phyloP scores from a whole-genome alignment of 2,329 filamentous ascomycete species.

The Xylariaceae sp. region DNA sequence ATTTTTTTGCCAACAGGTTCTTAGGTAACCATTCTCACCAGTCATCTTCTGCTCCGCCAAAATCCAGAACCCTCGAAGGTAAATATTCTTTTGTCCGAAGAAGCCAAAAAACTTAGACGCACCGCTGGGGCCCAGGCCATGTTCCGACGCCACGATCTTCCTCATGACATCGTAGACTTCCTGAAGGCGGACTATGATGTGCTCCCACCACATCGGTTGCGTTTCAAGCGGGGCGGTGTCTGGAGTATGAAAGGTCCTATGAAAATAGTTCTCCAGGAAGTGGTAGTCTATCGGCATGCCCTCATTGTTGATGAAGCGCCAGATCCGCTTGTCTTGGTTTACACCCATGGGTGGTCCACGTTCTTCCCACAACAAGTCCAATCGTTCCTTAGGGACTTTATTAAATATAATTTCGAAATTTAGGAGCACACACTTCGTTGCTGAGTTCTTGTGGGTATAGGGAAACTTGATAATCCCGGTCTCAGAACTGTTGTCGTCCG shows the following conservation, averaged over 20 bases:
- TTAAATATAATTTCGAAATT: no score
- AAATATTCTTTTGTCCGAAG: background rate
- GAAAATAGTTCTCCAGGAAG: constrained; percentile 10
- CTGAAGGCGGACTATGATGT: constrained; percentile 5
- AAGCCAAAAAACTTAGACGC: constrained; percentile 5
- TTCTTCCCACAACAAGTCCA: no score
- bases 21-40: background rate
- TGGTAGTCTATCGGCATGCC: constrained; percentile 9
- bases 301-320: constrained; percentile 3
- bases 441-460: no score
- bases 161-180: constrained; percentile 2
- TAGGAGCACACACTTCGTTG: no score
- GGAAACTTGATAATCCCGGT: no score
- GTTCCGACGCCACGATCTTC: background rate
- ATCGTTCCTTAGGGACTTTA: no score
- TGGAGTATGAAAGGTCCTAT: background rate
- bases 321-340: no score
- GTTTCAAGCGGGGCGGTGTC: background rate
- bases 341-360: no score
- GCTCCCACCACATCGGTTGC: background rate
- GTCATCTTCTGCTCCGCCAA: constrained; percentile 1
- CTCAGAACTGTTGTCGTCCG: no score
- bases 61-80: constrained; percentile 8
- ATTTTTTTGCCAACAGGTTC: background rate
- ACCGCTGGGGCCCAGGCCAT: background rate